Evolutionary conservation across 1,139 yeast genomes (phyloP).

Genomic region (Barnettozyma hawaiiensis): DNA sequence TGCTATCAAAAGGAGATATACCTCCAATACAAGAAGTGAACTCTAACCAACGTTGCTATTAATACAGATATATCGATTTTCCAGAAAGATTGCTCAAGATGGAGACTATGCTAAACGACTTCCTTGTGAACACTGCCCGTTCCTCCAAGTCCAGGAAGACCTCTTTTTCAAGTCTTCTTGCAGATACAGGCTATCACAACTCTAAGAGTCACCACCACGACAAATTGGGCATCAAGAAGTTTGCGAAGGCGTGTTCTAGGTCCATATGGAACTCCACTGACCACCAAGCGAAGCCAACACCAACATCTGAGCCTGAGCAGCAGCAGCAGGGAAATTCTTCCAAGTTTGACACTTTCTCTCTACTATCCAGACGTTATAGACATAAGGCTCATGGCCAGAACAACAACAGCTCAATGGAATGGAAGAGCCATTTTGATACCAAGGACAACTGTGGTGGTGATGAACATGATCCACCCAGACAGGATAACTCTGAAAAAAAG

Average conservation of each 20-base stretch:
- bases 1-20: too few species aligned
- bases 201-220: slow-evolving; percentile 8
- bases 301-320: slow-evolving; percentile 1
- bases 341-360: slow-evolving; percentile 11
- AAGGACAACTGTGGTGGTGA: neutral
- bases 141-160: slow-evolving; percentile 17
- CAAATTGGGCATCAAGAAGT: slow-evolving; percentile 22
- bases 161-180: slow-evolving; percentile 19
- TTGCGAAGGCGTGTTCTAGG: slow-evolving; percentile 26
- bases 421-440: slow-evolving; percentile 8
- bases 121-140: slow-evolving; percentile 8
- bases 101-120: slow-evolving; percentile 4
- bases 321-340: slow-evolving; percentile 9
- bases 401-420: neutral
- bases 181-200: slow-evolving; percentile 6
- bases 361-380: slow-evolving; percentile 8
- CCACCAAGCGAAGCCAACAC: neutral
- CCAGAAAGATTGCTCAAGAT: neutral
- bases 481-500: neutral
- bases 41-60: neutral
- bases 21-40: too few species aligned
- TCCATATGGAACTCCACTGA: slow-evolving; percentile 13
- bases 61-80: too few species aligned
- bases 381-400: neutral
- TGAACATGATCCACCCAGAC: neutral